phyloP scores from a whole-genome alignment of 2,329 filamentous ascomycete genomes.

The Trichoderma breve region DNA sequence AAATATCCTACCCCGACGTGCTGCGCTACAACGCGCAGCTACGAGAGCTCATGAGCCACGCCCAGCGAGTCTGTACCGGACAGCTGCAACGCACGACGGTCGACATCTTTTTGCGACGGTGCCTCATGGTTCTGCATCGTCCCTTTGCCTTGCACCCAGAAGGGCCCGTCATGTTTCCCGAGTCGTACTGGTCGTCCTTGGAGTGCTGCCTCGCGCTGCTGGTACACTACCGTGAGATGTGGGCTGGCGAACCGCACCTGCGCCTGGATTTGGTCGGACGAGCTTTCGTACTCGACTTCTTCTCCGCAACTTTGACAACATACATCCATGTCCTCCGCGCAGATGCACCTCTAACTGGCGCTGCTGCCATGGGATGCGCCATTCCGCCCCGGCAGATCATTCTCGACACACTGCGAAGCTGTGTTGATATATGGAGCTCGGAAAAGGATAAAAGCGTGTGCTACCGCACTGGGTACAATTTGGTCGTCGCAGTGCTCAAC shows the following conservation, averaged over 20 bases:
- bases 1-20: slow-evolving; percentile 35
- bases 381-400: slow-evolving; percentile 38
- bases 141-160: slow-evolving; percentile 37
- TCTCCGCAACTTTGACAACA: slow-evolving; percentile 36
- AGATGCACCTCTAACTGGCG: slow-evolving; percentile 34
- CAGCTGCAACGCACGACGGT: slow-evolving; percentile 35
- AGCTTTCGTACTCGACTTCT: slow-evolving; percentile 37
- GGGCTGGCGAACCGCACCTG: slow-evolving; percentile 29
- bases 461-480: slow-evolving; percentile 35
- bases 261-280: slow-evolving; percentile 34
- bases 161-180: slow-evolving; percentile 34
- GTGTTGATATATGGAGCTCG: slow-evolving; percentile 37
- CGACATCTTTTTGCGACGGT: slow-evolving; percentile 37
- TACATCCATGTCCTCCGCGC: slow-evolving; percentile 36
- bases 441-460: slow-evolving; percentile 38
- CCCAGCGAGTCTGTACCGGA: slow-evolving; percentile 30
- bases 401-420: slow-evolving; percentile 34
- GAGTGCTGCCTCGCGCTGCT: slow-evolving; percentile 38
- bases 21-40: slow-evolving; percentile 34
- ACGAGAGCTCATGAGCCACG: slow-evolving; percentile 34
- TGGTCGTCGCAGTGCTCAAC: slow-evolving; percentile 31
- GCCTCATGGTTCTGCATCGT: slow-evolving; percentile 38
- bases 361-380: slow-evolving; percentile 28
- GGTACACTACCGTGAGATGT: slow-evolving; percentile 38
- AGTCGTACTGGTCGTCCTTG: slow-evolving; percentile 39